phyloP scores from a whole-genome alignment of 1,284 basidiomycete species.

The Cutaneotrichosporon cyanovorans region DNA sequence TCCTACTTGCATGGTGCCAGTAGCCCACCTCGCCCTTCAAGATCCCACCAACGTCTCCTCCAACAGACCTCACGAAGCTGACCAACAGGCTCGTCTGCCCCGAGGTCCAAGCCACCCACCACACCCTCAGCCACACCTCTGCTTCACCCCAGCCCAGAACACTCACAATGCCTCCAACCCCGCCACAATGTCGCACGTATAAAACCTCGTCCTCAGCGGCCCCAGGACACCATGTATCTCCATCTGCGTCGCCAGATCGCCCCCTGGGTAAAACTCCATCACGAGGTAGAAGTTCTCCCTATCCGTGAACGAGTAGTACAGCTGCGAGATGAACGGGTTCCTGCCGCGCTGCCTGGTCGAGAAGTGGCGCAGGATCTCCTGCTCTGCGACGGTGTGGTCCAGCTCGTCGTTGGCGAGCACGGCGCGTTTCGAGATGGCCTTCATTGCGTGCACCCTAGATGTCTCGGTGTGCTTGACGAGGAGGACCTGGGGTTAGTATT shows the following conservation, averaged over 20 bases:
- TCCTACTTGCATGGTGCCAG: no score
- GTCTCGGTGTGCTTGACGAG: conserved; percentile 71
- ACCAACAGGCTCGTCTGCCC: no score
- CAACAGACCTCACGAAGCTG: no score
- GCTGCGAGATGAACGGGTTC: conserved; percentile 87
- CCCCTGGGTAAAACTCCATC: conserved; percentile 84
- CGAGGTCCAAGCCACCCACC: no score
- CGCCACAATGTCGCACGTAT: conserved; percentile 91
- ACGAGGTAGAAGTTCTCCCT: conserved; percentile 74
- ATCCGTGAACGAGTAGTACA: conserved; percentile 95
- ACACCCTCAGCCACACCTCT: no score
- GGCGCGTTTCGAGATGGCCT: conserved; percentile 92
- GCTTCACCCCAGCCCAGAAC: no score
- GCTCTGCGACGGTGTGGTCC: conserved; percentile 89
- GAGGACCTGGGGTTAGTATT: conserved; percentile 52
- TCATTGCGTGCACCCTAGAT: conserved; percentile 74
- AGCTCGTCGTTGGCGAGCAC: conserved; percentile 92
- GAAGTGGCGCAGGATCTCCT: conserved; percentile 85
- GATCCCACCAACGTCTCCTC: no score
- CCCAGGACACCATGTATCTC: conserved; percentile 88
- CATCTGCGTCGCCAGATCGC: conserved; percentile 92
- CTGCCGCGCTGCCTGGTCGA: conserved; percentile 51
- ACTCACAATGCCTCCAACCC: conserved; percentile 73
- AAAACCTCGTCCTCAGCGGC: conserved; percentile 86
- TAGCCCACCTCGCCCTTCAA: no score